These are phyloP conservation scores for Sanghuangporus weigelae DNA, from an alignment of 1,284 basidiomycete species.

Conservation along the genomic window DNA sequence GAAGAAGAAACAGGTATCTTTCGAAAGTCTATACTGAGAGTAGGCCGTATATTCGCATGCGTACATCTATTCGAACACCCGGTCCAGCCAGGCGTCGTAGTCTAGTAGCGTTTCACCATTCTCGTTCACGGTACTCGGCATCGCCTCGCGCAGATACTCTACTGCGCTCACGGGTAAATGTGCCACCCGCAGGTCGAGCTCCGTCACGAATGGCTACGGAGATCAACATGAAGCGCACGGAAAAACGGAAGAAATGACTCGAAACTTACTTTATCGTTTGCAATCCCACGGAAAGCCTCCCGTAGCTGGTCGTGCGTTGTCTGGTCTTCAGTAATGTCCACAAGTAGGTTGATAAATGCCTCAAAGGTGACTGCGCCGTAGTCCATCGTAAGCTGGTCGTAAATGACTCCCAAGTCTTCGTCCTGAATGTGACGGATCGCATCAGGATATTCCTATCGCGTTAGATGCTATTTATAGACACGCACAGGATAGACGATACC, in stretches of 20 bases:
- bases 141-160: conserved; percentile 76
- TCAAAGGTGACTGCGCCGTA: conserved; percentile 92
- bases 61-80: conserved; percentile 55
- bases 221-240: conserved; percentile 8
- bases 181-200: conserved; percentile 88
- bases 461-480: conserved; percentile 10
- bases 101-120: conserved; percentile 66
- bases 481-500: conserved; percentile 87
- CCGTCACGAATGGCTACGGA: conserved; percentile 83
- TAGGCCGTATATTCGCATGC: neutral
- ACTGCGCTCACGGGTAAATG: conserved; percentile 75
- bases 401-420: conserved; percentile 84
- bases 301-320: conserved; percentile 89
- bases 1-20: neutral
- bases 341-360: conserved; percentile 92
- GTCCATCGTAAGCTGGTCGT: conserved; percentile 74
- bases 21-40: neutral
- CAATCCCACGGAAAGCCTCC: conserved; percentile 91
- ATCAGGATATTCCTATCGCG: conserved; percentile 2
- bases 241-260: conserved; percentile 5
- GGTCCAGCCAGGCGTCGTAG: conserved; percentile 74
- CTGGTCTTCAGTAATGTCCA: conserved; percentile 94
- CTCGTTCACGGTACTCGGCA: conserved; percentile 49
- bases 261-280: conserved; percentile 75
- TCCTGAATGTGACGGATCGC: conserved; percentile 43